Base-by-base conservation (phyloP, 352 stramenopile genomes). In the Globisporangium iwayamae region DNA sequence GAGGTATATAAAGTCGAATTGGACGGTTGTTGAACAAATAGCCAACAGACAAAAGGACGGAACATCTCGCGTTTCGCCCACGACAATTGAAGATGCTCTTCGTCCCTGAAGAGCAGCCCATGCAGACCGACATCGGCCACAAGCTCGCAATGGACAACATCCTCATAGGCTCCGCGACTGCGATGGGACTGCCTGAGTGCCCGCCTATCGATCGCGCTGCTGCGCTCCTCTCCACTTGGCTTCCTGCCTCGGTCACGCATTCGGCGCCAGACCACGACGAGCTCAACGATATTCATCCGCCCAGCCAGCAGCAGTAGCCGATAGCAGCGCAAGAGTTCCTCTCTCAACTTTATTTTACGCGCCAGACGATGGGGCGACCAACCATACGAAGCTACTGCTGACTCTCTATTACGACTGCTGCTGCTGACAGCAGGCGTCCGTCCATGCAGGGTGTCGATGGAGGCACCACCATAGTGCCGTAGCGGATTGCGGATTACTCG, bases 11-110 rank as follows among this genome's bases (percentile, higher is more conserved):
- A 55, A 32, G 3, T 0, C 14, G 10, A 13, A 28, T 38, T 14
- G 28, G 30, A 38, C n/a, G 30, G n/a, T 45, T 3, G 52, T 46
- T 58, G 52, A 58, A 46, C 52, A 9, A 18, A n/a, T 32, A 45
- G 52, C 52, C 52, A 46, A 30, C 52, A 58, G 52, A 46, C 52
- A 58, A 58, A 58, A 46, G 52, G 32, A 39, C 10, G 52, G 32
- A 58, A 46, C 32, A 45, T 56, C 25, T 25, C 22, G 9, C 18
- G 18, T 28, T 43, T 30, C 51, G 18, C 51, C 30, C 30, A 45
- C 16, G 38, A 34, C 32, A 58, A 58, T 36, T 20, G 52, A 56
- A 56, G 50, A 56, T 56, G 50, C 50, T 20, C n/a, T 25, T 25
- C 22, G 22, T 25, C 22, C 36, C n/a, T 56, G 50, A 56, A 56